Evolutionary conservation across 2,329 filamentous ascomycete genomes (phyloP).

Genomic region (Cercospora beticola): DNA sequence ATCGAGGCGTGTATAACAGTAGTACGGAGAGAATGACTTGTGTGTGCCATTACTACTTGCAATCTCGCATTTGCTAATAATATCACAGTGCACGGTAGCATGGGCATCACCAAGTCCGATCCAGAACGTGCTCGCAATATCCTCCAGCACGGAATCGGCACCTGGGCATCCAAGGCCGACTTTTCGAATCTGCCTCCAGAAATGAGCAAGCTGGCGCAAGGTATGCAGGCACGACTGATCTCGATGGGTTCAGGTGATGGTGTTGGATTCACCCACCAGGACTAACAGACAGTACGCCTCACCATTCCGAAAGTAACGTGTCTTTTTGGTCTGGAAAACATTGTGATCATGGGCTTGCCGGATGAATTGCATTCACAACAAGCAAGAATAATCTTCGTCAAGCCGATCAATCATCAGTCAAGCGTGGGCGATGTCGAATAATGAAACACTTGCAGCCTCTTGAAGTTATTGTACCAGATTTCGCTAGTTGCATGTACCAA

Average conservation of each 20-base stretch:
- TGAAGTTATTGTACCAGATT: background rate
- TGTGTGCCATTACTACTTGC: background rate
- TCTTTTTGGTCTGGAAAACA: background rate
- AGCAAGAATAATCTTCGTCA: too few relatives aligned
- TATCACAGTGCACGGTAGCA: slow-evolving; percentile 62
- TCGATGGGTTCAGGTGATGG: slow-evolving; percentile 61
- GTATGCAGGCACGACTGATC: slow-evolving; percentile 64
- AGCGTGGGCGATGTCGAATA: too few relatives aligned
- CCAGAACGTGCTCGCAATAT: slow-evolving; percentile 66
- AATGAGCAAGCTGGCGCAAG: slow-evolving; percentile 53
- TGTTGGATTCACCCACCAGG: slow-evolving; percentile 63
- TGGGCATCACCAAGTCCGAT: slow-evolving; percentile 60
- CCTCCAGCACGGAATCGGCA: slow-evolving; percentile 70
- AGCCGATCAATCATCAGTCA: too few relatives aligned
- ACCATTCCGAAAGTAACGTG: background rate
- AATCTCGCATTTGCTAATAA: background rate
- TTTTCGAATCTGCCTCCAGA: slow-evolving; percentile 50
- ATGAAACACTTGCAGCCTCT: background rate
- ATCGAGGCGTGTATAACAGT: slow-evolving; percentile 65
- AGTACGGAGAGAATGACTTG: slow-evolving; percentile 62
- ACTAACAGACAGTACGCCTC: slow-evolving; percentile 36
- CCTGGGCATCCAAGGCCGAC: slow-evolving; percentile 62
- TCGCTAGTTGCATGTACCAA: background rate
- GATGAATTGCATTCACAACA: too few relatives aligned
- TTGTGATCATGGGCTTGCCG: background rate